Evolutionary conservation across 192 early-diverging fungal species (phyloP).

Genomic region (Podila horticola): DNA sequence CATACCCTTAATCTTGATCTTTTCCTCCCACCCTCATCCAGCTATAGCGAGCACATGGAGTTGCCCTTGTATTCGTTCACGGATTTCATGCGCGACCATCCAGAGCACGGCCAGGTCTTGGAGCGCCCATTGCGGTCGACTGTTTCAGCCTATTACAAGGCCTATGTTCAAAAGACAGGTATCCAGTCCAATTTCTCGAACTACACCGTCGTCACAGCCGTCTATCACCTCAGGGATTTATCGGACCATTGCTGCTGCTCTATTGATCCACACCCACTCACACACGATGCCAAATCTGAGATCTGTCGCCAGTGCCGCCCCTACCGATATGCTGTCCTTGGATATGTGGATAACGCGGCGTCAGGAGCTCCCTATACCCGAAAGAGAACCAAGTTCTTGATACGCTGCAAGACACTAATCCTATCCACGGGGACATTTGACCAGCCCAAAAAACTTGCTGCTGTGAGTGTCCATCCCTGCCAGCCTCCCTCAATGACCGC

Average conservation of each 20-base stretch:
- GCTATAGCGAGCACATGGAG: conserved; percentile 50
- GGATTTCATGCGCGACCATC: conserved; percentile 32
- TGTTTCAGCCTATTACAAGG: conserved; percentile 48
- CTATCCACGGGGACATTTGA: conserved; percentile 49
- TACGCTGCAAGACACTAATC: conserved; percentile 30
- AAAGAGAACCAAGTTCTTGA: conserved; percentile 21
- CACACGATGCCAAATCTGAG: neutral
- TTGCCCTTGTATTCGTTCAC: conserved; percentile 37
- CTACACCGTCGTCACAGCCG: conserved; percentile 29
- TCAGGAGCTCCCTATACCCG: neutral
- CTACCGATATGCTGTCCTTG: conserved; percentile 34
- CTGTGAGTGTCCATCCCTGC: conserved; percentile 29
- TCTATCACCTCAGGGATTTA: conserved; percentile 46
- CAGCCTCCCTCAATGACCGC: conserved; percentile 10
- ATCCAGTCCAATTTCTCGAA: conserved; percentile 43
- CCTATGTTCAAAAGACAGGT: conserved; percentile 16
- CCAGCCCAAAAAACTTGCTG: conserved; percentile 43
- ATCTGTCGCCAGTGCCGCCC: conserved; percentile 12
- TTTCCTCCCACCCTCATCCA: neutral
- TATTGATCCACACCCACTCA: conserved; percentile 9
- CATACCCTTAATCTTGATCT: neutral
- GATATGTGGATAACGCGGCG: conserved; percentile 18
- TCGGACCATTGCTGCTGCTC: conserved; percentile 36
- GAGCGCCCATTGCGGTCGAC: conserved; percentile 42
- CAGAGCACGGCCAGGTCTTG: conserved; percentile 15